These are phyloP conservation scores for Fusarium proliferatum DNA, from an alignment of 2,329 filamentous ascomycete species.

Conservation along the genomic window DNA sequence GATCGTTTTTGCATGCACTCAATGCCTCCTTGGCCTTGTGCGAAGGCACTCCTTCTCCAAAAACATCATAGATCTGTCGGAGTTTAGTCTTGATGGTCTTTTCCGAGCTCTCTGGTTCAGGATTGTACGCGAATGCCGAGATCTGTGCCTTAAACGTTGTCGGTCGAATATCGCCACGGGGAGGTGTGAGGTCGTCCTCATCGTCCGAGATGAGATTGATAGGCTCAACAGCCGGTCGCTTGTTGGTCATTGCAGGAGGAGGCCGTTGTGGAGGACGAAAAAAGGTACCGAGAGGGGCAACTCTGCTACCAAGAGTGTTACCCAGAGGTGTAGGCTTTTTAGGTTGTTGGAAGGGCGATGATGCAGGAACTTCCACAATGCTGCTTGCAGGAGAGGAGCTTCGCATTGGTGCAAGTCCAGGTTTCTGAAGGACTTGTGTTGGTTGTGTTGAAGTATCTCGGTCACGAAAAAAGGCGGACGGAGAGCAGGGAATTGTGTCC, in stretches of 20 bases:
- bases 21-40: slow-evolving; percentile 51
- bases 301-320: slow-evolving; percentile 65
- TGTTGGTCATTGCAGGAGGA: slow-evolving; percentile 44
- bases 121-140: slow-evolving; percentile 59
- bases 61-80: slow-evolving; percentile 52
- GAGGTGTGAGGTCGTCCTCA: slow-evolving; percentile 58
- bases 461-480: slow-evolving; percentile 50
- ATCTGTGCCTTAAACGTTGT: slow-evolving; percentile 63
- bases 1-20: slow-evolving; percentile 46
- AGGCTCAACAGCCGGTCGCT: slow-evolving; percentile 53
- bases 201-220: slow-evolving; percentile 64
- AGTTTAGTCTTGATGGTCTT: slow-evolving; percentile 50
- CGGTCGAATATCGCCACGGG: slow-evolving; percentile 71
- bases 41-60: slow-evolving; percentile 47
- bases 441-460: slow-evolving; percentile 55
- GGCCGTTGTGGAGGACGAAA: slow-evolving; percentile 65
- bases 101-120: slow-evolving; percentile 51
- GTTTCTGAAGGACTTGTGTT: slow-evolving; percentile 59
- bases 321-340: slow-evolving; percentile 52
- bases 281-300: slow-evolving; percentile 80
- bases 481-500: slow-evolving; percentile 60
- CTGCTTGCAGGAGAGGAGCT: slow-evolving; percentile 59
- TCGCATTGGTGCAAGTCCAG: slow-evolving; percentile 47
- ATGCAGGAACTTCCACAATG: slow-evolving; percentile 84
- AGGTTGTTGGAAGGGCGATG: slow-evolving; percentile 74